A percentile compares a stretch with the other conserved stretches of the same genome.
These are phyloP conservation scores for Trichophyton benhamiae DNA, from an alignment of 2,329 filamentous ascomycete species.

Conservation along the genomic window DNA sequence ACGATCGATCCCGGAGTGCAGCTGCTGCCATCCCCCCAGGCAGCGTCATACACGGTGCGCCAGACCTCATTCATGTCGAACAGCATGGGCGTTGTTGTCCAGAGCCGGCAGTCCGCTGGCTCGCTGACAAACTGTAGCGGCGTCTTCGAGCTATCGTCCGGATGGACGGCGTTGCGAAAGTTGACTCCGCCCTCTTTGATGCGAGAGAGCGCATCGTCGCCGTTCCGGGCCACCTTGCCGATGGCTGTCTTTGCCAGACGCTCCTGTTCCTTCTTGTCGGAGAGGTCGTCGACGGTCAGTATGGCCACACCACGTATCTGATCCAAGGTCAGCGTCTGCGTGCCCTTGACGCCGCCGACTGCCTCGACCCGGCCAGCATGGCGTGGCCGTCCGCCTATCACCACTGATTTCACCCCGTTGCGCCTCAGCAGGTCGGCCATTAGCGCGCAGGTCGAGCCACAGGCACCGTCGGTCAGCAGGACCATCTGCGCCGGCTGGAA, in stretches of 20 bases:
- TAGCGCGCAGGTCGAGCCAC: slow-evolving; percentile 48
- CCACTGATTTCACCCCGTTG: slow-evolving; percentile 44
- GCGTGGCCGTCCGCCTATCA: slow-evolving; percentile 48
- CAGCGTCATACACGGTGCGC: slow-evolving; percentile 31
- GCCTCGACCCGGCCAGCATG: slow-evolving; percentile 44
- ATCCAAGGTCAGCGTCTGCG: slow-evolving; percentile 17
- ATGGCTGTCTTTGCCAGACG: slow-evolving; percentile 10
- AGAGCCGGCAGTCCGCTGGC: slow-evolving; percentile 49
- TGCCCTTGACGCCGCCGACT: slow-evolving; percentile 54
- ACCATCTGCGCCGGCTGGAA: slow-evolving; percentile 27
- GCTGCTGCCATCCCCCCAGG: slow-evolving; percentile 28
- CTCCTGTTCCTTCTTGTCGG: slow-evolving; percentile 3
- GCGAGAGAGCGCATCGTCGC: slow-evolving; percentile 11
- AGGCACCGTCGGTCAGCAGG: slow-evolving; percentile 44
- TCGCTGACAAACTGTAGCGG: slow-evolving; percentile 51
- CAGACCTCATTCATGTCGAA: slow-evolving; percentile 42
- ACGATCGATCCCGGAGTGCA: slow-evolving; percentile 19
- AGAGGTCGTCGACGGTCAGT: too few species aligned
- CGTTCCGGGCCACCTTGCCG: slow-evolving; percentile 11
- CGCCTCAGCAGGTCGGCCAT: slow-evolving; percentile 45
- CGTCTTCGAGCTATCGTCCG: slow-evolving; percentile 30
- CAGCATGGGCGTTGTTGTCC: slow-evolving; percentile 44
- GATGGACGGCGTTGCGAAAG: slow-evolving; percentile 34
- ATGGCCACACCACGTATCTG: not conserved
- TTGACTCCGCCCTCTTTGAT: slow-evolving; percentile 29